Conservation (phyloP, 305 asterid genomes). For the Fraxinus nigra region DNA sequence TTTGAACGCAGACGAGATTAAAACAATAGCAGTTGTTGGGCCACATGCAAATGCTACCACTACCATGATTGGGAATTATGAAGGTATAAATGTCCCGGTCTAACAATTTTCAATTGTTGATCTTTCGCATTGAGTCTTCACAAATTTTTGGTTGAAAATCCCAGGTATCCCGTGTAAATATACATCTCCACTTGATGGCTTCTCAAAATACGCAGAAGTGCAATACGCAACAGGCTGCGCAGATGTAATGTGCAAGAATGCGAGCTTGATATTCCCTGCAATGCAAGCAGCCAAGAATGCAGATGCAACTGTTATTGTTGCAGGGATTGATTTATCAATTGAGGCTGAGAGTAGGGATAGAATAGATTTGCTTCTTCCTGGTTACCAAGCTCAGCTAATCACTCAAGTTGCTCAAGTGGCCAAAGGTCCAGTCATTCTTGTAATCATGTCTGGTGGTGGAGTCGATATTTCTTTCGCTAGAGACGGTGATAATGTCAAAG, state of each 20-base stretch:
- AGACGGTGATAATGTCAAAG: slow-evolving; percentile 11
- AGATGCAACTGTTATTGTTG: slow-evolving; percentile 29
- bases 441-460: slow-evolving; percentile 36
- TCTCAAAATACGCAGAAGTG: slow-evolving; percentile 17
- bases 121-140: background rate
- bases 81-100: slow-evolving; percentile 21
- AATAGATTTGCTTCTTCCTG: slow-evolving; percentile 32
- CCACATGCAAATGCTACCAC: slow-evolving; percentile 41
- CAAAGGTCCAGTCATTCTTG: slow-evolving; percentile 39
- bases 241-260: slow-evolving; percentile 28
- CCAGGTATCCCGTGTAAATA: slow-evolving; percentile 35
- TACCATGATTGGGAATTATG: slow-evolving; percentile 39
- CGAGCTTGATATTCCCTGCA: slow-evolving; percentile 27
- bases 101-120: background rate
- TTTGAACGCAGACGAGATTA: slow-evolving; percentile 14
- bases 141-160: background rate
- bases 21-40: slow-evolving; percentile 39
- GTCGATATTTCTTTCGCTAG: slow-evolving; percentile 40
- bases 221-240: slow-evolving; percentile 29
- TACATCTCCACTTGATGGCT: slow-evolving; percentile 28
- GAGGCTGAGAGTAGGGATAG: slow-evolving; percentile 38
- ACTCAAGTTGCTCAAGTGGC: slow-evolving; percentile 29
- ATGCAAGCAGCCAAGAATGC: slow-evolving; percentile 33
- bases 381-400: slow-evolving; percentile 37
- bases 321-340: slow-evolving; percentile 30